Percentiles rank a stretch among this genome's conserved stretches.
Evolutionary conservation across 1,284 basidiomycete species (phyloP).

Genomic region (Porogramme epimiltina): DNA sequence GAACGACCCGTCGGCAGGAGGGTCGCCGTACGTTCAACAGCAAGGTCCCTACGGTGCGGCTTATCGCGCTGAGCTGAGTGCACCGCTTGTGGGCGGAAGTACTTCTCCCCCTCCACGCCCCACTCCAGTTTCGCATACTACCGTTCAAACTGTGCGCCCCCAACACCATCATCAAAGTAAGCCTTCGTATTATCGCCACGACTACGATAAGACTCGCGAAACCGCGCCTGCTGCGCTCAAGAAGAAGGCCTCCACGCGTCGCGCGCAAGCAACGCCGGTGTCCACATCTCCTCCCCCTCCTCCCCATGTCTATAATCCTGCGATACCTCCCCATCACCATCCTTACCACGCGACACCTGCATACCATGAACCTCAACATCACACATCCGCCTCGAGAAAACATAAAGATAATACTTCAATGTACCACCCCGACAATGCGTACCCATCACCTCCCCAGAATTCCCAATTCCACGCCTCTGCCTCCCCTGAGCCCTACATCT

Average conservation of each 20-base stretch:
- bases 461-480: constrained; percentile 1
- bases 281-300: background rate
- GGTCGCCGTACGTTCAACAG: constrained; percentile 5
- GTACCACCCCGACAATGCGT: constrained; percentile 6
- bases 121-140: background rate
- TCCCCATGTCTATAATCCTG: background rate
- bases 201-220: constrained; percentile 34
- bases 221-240: constrained; percentile 18
- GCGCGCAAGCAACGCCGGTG: background rate
- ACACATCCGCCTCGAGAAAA: too few relatives aligned
- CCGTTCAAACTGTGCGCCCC: background rate
- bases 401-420: too few relatives aligned
- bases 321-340: background rate
- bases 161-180: background rate
- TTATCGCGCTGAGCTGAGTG: constrained; percentile 8
- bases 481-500: constrained; percentile 1
- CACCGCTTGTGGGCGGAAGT: background rate
- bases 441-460: constrained; percentile 3
- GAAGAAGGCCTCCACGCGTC: background rate
- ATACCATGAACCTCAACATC: too few relatives aligned
- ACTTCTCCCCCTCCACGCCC: background rate
- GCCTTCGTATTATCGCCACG: constrained; percentile 35
- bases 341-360: too few relatives aligned
- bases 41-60: constrained; percentile 18
- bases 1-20: constrained; percentile 20